phyloP scores from a whole-genome alignment of 805 yeast species.

The Grigorovia yakushimaensis region DNA sequence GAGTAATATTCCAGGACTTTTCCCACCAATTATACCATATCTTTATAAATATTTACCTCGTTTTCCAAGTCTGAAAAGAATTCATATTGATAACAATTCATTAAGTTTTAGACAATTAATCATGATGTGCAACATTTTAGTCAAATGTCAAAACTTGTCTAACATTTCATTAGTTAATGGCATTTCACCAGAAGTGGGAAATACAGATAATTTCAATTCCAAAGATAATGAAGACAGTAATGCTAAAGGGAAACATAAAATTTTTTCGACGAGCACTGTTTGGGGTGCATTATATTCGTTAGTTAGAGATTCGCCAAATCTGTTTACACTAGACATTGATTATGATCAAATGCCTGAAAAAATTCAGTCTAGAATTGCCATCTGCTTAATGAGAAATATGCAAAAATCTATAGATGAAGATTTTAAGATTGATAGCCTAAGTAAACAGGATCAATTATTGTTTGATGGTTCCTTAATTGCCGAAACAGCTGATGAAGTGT shows the following conservation, averaged over 20 bases:
- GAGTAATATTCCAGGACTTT: constrained; percentile 56
- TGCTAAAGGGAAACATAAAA: neutral
- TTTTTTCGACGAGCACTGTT: constrained; percentile 2
- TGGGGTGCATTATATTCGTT: constrained; percentile 61
- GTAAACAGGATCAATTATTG: constrained; percentile 47
- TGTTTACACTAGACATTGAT: constrained; percentile 62
- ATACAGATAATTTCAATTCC: neutral
- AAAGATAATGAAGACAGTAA: neutral
- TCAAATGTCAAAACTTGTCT: constrained; percentile 54
- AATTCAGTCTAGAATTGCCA: constrained; percentile 62
- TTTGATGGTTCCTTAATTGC: constrained; percentile 69
- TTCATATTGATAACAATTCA: constrained; percentile 64
- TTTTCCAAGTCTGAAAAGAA: constrained; percentile 50
- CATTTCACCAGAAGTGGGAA: constrained; percentile 42
- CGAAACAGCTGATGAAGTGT: constrained; percentile 59
- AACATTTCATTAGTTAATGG: constrained; percentile 41
- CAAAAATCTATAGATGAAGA: constrained; percentile 40
- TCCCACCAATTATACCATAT: constrained; percentile 50
- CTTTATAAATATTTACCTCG: constrained; percentile 59
- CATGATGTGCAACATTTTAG: constrained; percentile 55
- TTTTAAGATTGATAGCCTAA: constrained; percentile 27
- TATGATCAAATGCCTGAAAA: constrained; percentile 48
- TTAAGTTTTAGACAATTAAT: constrained; percentile 47
- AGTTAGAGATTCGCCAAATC: constrained; percentile 52
- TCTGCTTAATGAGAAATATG: constrained; percentile 77